Percentiles rank a stretch among this genome's conserved stretches.
phyloP scores from a whole-genome alignment of 805 yeast species.

The Wickerhamomyces chaumierensis region DNA sequence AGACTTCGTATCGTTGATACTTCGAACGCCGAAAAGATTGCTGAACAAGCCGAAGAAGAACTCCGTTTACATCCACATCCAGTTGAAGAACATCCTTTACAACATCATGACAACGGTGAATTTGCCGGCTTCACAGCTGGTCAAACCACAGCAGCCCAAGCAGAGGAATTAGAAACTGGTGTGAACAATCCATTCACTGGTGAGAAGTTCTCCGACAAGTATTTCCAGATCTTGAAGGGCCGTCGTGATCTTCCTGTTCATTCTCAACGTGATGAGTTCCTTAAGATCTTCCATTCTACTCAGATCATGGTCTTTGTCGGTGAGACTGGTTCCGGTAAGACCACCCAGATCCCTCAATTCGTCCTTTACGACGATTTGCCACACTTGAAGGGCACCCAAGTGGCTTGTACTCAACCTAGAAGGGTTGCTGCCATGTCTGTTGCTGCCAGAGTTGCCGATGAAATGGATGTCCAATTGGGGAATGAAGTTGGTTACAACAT shows the following conservation, averaged over 20 bases:
- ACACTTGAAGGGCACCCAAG: constrained; percentile 69
- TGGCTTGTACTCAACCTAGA: constrained; percentile 95
- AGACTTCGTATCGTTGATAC: constrained; percentile 36
- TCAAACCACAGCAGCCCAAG: constrained; percentile 55
- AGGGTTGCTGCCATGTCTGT: constrained; percentile 99
- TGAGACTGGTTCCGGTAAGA: constrained; percentile 98
- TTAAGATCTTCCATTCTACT: constrained; percentile 69
- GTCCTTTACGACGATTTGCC: constrained; percentile 87
- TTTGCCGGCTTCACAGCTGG: constrained; percentile 45
- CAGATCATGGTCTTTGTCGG: constrained; percentile 98
- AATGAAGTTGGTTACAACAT: constrained; percentile 92
- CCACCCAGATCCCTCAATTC: constrained; percentile 96
- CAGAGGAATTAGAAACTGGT: constrained; percentile 46
- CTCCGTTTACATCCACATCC: constrained; percentile 37
- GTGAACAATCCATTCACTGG: constrained; percentile 75
- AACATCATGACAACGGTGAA: constrained; percentile 58
- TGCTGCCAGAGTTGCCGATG: constrained; percentile 95
- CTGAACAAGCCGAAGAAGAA: constrained; percentile 54
- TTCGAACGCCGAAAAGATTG: constrained; percentile 52
- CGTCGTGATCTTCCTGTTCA: constrained; percentile 91
- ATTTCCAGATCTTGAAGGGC: constrained; percentile 63
- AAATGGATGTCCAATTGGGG: constrained; percentile 88
- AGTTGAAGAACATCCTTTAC: constrained; percentile 23
- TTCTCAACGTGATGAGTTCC: constrained; percentile 82
- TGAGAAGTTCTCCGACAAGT: constrained; percentile 43